These are phyloP conservation scores for Psilocybe azurescens DNA, from an alignment of 768 basidiomycete species.

Conservation along the genomic window DNA sequence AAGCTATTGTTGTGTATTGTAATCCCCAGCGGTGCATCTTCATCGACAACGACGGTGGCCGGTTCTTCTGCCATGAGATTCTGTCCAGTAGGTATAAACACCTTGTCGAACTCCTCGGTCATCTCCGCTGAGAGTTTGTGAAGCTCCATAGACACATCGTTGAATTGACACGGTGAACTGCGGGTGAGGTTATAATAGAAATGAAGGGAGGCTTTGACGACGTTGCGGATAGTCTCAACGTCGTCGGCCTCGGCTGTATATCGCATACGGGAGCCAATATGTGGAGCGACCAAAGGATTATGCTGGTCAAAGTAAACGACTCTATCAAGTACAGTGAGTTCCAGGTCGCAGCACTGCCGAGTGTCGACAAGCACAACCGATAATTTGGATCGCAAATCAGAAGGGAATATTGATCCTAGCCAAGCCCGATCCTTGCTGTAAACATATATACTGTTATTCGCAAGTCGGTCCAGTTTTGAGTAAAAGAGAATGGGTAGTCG, in stretches of 20 bases:
- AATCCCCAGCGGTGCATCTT: constrained; percentile 30
- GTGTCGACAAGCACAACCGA: not conserved
- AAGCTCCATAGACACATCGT: constrained; percentile 36
- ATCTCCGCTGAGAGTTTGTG: constrained; percentile 27
- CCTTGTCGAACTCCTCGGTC: constrained; percentile 23
- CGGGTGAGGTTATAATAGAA: not conserved
- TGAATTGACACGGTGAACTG: constrained; percentile 19
- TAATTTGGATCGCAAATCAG: constrained; percentile 5
- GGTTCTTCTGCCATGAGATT: constrained; percentile 36
- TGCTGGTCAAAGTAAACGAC: not conserved
- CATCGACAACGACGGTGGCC: constrained; percentile 26
- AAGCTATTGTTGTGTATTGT: constrained; percentile 37
- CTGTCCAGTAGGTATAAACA: constrained; percentile 24
- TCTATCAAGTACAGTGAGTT: not conserved
- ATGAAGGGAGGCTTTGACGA: not conserved
- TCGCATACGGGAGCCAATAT: not conserved
- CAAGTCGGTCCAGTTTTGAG: constrained; percentile 26
- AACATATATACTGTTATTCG: constrained; percentile 21
- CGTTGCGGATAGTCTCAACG: not conserved
- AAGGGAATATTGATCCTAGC: constrained; percentile 29
- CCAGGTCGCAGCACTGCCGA: not conserved
- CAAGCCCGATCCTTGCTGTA: constrained; percentile 31
- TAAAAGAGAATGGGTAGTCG: constrained; percentile 28
- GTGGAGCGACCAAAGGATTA: not conserved
- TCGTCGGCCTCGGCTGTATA: not conserved